Percentiles rank a stretch among this genome's conserved stretches.
phyloP scores from a whole-genome alignment of 2,329 filamentous ascomycete genomes.

The Penicillium digitatum region DNA sequence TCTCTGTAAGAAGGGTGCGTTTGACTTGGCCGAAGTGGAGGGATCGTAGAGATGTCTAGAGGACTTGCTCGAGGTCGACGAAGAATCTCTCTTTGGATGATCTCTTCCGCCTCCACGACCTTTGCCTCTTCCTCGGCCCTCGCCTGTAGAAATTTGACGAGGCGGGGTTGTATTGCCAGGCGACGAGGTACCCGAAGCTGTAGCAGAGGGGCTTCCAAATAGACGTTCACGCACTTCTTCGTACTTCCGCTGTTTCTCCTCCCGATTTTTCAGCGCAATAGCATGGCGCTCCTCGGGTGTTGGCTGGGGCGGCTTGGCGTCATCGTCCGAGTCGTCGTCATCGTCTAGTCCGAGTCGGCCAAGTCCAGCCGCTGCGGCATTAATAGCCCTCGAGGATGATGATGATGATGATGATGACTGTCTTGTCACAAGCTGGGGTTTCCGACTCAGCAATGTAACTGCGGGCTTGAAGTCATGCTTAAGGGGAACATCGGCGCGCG shows the following conservation, averaged over 20 bases:
- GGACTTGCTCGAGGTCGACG: constrained; percentile 36
- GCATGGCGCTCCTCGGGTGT: constrained; percentile 73
- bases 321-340: constrained; percentile 65
- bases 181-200: constrained; percentile 55
- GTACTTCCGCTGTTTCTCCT: constrained; percentile 87
- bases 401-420: constrained; percentile 49
- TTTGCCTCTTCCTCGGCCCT: constrained; percentile 45
- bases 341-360: constrained; percentile 47
- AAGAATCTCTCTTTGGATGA: constrained; percentile 41
- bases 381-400: constrained; percentile 34
- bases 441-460: constrained; percentile 80
- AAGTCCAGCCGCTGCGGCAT: constrained; percentile 43
- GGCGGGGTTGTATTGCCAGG: constrained; percentile 62
- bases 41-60: constrained; percentile 71
- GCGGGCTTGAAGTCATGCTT: constrained; percentile 72
- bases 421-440: constrained; percentile 63
- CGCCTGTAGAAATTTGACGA: constrained; percentile 29
- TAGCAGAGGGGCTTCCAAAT: constrained; percentile 59
- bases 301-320: constrained; percentile 58
- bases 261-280: constrained; percentile 72
- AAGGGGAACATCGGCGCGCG: constrained; percentile 59
- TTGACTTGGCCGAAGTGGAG: constrained; percentile 62
- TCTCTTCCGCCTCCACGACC: constrained; percentile 50
- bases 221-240: constrained; percentile 84
- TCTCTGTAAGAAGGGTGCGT: constrained; percentile 47